phyloP scores from a whole-genome alignment of 768 basidiomycete species.

The Hygrocybe coccinea region DNA sequence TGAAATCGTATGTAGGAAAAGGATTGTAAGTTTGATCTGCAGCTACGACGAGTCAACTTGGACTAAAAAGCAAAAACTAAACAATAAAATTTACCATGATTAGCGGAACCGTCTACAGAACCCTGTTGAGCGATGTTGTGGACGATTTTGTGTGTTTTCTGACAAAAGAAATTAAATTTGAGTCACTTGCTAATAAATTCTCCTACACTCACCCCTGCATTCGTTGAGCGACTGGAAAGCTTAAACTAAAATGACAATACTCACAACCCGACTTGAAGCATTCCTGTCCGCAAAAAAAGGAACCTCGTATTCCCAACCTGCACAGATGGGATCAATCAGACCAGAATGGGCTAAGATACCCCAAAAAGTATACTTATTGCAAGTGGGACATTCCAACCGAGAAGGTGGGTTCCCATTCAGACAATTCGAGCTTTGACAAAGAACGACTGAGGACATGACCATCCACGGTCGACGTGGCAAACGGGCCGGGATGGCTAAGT shows the following conservation, averaged over 20 bases:
- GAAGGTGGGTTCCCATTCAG: slow-evolving; percentile 82
- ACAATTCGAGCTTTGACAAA: slow-evolving; percentile 68
- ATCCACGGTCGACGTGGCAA: not conserved
- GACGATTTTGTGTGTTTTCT: slow-evolving; percentile 82
- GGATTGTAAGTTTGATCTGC: slow-evolving; percentile 77
- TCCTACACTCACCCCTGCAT: slow-evolving; percentile 31
- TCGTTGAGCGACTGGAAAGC: not conserved
- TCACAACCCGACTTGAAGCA: slow-evolving; percentile 95
- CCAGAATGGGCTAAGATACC: not conserved
- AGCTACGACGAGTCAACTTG: not conserved
- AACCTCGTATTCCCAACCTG: slow-evolving; percentile 77
- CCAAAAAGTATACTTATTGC: slow-evolving; percentile 68
- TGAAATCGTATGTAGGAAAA: slow-evolving; percentile 70
- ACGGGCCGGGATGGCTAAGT: too few species aligned
- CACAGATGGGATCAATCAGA: slow-evolving; percentile 1
- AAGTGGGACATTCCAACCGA: slow-evolving; percentile 87
- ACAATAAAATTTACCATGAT: not conserved
- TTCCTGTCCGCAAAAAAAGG: slow-evolving; percentile 90
- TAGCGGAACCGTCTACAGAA: slow-evolving; percentile 5
- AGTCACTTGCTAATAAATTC: not conserved
- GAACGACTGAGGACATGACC: slow-evolving; percentile 26
- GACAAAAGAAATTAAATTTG: not conserved
- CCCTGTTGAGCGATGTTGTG: slow-evolving; percentile 49
- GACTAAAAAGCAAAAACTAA: not conserved
- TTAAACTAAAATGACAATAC: slow-evolving; percentile 29